A percentile compares a stretch with the other conserved stretches of the same genome.
These are phyloP conservation scores for Nitzschia sp. DNA, from an alignment of 108 stramenopile genomes.

Conservation along the genomic window DNA sequence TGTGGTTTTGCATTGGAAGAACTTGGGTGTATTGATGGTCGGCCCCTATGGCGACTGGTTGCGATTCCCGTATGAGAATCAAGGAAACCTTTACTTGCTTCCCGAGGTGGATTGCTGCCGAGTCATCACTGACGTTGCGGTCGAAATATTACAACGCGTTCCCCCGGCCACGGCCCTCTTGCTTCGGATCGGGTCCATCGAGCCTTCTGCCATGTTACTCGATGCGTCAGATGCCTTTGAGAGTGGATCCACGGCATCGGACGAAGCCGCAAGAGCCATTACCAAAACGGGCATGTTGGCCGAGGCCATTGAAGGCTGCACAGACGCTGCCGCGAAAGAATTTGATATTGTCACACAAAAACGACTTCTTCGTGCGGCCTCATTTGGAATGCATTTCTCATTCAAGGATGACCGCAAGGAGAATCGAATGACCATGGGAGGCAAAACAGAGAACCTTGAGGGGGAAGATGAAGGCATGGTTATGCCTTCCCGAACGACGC, in stretches of 20 bases:
- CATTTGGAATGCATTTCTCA: constrained; percentile 92
- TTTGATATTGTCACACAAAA: constrained; percentile 89
- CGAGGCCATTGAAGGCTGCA: constrained; percentile 84
- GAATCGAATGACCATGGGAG: constrained; percentile 45
- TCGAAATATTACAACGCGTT: constrained; percentile 93
- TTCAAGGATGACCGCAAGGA: constrained; percentile 53
- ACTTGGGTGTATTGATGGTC: constrained; percentile 91
- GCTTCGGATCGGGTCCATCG: constrained; percentile 88
- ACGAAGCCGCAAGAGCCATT: constrained; percentile 79
- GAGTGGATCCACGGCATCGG: constrained; percentile 75
- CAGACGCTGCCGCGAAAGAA: constrained; percentile 85
- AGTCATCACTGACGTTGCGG: constrained; percentile 74
- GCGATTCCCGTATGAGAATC: constrained; percentile 79
- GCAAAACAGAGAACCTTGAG: constrained; percentile 19
- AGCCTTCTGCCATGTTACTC: constrained; percentile 90
- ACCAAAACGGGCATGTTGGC: constrained; percentile 58
- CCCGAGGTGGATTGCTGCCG: constrained; percentile 96
- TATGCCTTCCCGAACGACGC: constrained; percentile 56
- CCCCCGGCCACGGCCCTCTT: constrained; percentile 86
- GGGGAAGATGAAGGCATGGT: constrained; percentile 20
- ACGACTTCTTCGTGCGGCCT: constrained; percentile 88
- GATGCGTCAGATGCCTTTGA: constrained; percentile 97
- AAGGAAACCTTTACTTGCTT: constrained; percentile 70
- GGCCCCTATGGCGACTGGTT: constrained; percentile 97
- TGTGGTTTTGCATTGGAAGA: constrained; percentile 92